Base-by-base conservation (phyloP, 305 asterid genomes). In the Solanum hybrid region DNA sequence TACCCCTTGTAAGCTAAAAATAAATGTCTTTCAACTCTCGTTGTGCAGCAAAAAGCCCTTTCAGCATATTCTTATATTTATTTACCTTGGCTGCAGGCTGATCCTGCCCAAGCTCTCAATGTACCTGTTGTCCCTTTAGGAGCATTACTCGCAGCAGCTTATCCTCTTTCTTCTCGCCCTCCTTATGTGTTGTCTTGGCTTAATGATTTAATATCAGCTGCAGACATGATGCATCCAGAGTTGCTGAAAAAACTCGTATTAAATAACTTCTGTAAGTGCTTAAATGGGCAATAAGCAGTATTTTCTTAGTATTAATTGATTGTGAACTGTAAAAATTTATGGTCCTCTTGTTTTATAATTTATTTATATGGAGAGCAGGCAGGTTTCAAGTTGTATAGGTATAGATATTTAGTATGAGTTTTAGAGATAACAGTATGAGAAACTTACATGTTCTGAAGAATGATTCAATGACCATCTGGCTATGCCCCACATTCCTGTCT, bases 151-250 rank as follows among this genome's bases (percentile, higher is more conserved):
- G 91, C 98, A 87, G 99, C 99, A 86, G 96, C 98, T 76, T 95
- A 96, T 93, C 99, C 99, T 91, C 96, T 97, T 89, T 90, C 98
- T 40, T 97, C 99, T 42, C 93, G 95, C 36, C 99, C 99, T 7
- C 99, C 99, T 90, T 97, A 93, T 91, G 96, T 93, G 89, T 92
- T 96, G 76, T 93, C 99, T 64, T 97, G 98, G 98, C 92, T 97
- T 89, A 96, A 95, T 92, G 96, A 94, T 91, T 91, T 95, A 91
- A 96, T 97, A 92, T 94, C 99, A 10, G 98, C 99, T 84, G 92
- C 95, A 92, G 98, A 96, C 90, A 97, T 96, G 99, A 96, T 97
- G 99, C 97, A 95, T 77, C 99, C 99, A 6, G 99, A 97, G 90
- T 92, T 96, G 79, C 91, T 97, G 90, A 94, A 97, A 93, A 97